phyloP scores from a whole-genome alignment of 139 green algal genomes.

The Yamagishiella unicocca region DNA sequence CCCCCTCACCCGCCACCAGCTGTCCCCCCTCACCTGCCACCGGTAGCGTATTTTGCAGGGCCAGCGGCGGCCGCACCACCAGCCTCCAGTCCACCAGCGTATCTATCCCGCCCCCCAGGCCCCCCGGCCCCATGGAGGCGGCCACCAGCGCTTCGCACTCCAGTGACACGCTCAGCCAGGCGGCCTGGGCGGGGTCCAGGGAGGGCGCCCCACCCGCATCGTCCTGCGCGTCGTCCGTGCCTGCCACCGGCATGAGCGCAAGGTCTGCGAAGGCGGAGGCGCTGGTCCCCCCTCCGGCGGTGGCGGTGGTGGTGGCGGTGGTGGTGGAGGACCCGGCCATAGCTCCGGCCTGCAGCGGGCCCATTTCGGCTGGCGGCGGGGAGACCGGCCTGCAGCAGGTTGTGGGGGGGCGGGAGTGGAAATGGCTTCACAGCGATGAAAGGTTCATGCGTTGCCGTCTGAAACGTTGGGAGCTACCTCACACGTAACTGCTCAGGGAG shows the following conservation, averaged over 20 bases:
- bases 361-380: neutral
- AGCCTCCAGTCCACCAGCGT: conserved; percentile 82
- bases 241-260: neutral
- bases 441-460: too few species aligned
- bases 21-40: conserved; percentile 43
- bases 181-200: conserved; percentile 20
- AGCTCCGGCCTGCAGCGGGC: neutral
- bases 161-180: conserved; percentile 78
- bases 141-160: conserved; percentile 68
- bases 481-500: too few species aligned
- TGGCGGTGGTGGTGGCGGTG: neutral
- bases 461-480: too few species aligned
- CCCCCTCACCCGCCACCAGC: neutral
- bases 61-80: conserved; percentile 75
- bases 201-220: neutral
- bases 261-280: conserved; percentile 7
- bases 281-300: too few species aligned
- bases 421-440: too few species aligned
- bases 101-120: neutral
- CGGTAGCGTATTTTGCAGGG: conserved; percentile 86
- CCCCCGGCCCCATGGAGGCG: neutral
- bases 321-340: neutral
- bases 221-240: neutral
- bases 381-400: neutral
- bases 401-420: too few species aligned